Conservation (phyloP, 208 protist genomes). For the Blechomonas ayalai region DNA sequence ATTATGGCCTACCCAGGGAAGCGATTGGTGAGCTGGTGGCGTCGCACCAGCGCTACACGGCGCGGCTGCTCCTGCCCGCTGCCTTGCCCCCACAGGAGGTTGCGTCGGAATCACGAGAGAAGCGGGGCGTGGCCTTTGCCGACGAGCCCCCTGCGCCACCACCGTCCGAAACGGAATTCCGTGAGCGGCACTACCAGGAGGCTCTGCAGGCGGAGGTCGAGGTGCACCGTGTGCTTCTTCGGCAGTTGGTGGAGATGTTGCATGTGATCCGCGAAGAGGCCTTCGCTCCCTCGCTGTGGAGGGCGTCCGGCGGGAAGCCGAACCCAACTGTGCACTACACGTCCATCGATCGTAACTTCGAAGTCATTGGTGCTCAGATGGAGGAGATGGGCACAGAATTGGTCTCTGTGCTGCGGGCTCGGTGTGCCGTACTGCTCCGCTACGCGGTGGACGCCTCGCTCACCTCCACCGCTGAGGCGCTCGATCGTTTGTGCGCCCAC, state of each 20-base stretch:
- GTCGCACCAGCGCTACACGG: conserved; percentile 20
- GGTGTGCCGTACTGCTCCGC: conserved; percentile 11
- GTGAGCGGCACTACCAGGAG: background rate
- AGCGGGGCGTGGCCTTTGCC: too few relatives aligned
- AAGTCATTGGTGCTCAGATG: conserved; percentile 7
- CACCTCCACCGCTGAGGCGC: conserved; percentile 13
- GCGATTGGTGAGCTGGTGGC: conserved; percentile 22
- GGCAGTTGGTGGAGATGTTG: conserved; percentile 26
- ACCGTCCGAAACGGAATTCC: background rate
- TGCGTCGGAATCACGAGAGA: background rate
- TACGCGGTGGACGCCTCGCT: conserved; percentile 17
- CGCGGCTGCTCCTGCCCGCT: conserved; percentile 1
- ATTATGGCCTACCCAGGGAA: conserved; percentile 45
- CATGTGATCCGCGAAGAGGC: conserved; percentile 28
- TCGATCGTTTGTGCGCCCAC: conserved; percentile 8
- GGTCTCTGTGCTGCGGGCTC: conserved; percentile 4
- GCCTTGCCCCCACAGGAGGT: background rate
- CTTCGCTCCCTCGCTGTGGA: conserved; percentile 34
- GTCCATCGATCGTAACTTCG: conserved; percentile 48
- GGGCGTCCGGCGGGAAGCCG: background rate
- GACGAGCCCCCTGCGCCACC: background rate
- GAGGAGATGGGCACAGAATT: conserved; percentile 4
- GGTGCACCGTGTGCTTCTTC: conserved; percentile 34
- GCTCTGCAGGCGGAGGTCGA: conserved; percentile 33
- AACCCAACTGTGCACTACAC: conserved; percentile 50